Evolutionary conservation across 768 basidiomycete genomes (phyloP), one percentile per base, ranked within the genome.

Genomic region (Scleroderma bovista): DNA sequence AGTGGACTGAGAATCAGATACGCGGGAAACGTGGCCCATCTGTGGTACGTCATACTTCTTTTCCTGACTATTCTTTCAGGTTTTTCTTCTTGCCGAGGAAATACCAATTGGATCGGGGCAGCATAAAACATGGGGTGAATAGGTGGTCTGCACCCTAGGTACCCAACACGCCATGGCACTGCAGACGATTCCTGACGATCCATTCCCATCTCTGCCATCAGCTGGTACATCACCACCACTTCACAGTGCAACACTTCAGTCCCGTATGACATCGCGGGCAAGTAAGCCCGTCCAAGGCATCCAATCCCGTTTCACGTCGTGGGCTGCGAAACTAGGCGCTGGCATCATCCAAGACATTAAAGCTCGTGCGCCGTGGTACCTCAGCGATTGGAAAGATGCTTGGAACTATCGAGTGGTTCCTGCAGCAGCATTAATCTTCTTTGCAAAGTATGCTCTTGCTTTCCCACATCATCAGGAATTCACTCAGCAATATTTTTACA

Each of bases 351-450:
- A 72, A 33, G 93, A 96, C 66, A 72, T 95, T 13, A 73, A 69
- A 41, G 74, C 85, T 2, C 77, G 93, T 37, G 69, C 73, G 1
- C 91, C 92, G 1, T 93, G 80, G 75, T 97, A 95, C 64, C 51
- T 73, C 31, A 84, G 80, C 48, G 92, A 96, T 69, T 97, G 93
- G 93, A 80, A 73, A 10, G 90, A 94, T 64, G 92, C 88, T 6
- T 92, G 86, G 83, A 90, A 90, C 62, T 95, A 95, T 66, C 75
- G 94, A 44, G 90, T 95, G 7, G 59, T 94, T 6, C 93, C 93
- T 6, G 86, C 92, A 0, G 90, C 90, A 6, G 81, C 85, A 29
- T 75, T 93, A 26, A 88, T 92, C 53, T 89, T 89, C 65, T 91
- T 90, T 60, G 80, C 88, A 52, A 91, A 90, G 86, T 88, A 62